A percentile compares a stretch with the other conserved stretches of the same genome.
Conservation (phyloP, 805 yeast genomes). For the Helenozyma baotianmanensis region DNA sequence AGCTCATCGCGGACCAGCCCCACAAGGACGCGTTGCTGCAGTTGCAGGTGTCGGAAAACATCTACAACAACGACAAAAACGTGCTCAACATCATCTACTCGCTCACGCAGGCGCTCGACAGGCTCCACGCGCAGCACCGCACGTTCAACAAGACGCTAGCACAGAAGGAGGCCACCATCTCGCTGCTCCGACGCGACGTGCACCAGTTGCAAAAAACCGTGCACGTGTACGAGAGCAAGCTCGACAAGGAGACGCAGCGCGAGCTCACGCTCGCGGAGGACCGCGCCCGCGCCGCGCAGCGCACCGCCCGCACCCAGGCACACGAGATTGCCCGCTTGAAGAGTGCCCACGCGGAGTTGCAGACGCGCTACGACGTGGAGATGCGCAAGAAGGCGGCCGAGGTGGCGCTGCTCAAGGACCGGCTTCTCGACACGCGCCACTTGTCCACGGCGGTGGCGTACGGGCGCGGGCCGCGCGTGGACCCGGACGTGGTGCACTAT, state of each 20-base stretch:
- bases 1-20: slow-evolving; percentile 24
- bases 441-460: slow-evolving; percentile 24
- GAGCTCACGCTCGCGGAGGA: slow-evolving; percentile 1
- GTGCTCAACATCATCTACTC: slow-evolving; percentile 35
- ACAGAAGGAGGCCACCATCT: slow-evolving; percentile 27
- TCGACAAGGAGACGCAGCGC: slow-evolving; percentile 11
- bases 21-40: slow-evolving; percentile 6
- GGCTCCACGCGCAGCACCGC: slow-evolving; percentile 28
- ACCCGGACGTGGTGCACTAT: slow-evolving; percentile 10
- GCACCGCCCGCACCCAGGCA: slow-evolving; percentile 22
- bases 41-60: slow-evolving; percentile 22
- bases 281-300: slow-evolving; percentile 11
- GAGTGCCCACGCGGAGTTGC: slow-evolving; percentile 25
- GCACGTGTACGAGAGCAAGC: slow-evolving; percentile 15
- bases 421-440: slow-evolving; percentile 30
- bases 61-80: slow-evolving; percentile 36
- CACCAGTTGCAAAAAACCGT: slow-evolving; percentile 12
- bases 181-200: slow-evolving; percentile 19
- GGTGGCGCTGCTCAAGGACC: slow-evolving; percentile 30
- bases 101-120: slow-evolving; percentile 26
- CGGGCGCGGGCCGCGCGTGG: slow-evolving; percentile 15
- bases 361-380: slow-evolving; percentile 32
- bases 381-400: slow-evolving; percentile 29
- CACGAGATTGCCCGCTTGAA: slow-evolving; percentile 27
- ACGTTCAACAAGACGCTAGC: slow-evolving; percentile 24